Conservation (phyloP, 495 filamentous ascomycete species). For the Aspergillus ostianus region DNA sequence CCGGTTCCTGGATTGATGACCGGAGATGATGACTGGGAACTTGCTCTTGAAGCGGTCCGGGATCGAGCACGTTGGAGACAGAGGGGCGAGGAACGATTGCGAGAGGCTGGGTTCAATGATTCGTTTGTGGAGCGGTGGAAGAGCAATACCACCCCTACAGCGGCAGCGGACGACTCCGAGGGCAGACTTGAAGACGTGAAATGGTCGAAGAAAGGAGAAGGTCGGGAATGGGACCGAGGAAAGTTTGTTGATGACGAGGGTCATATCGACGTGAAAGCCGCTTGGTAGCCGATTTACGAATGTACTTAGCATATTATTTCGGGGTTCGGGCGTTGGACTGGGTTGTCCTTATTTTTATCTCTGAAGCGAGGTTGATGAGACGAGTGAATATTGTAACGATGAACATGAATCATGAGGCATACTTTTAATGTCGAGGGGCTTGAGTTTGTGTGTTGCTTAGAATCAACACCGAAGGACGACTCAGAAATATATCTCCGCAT, state of each 20-base stretch:
- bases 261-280: constrained; percentile 50
- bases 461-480: not conserved
- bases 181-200: constrained; percentile 62
- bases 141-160: constrained; percentile 46
- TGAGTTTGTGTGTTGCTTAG: not conserved
- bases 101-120: constrained; percentile 76
- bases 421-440: not conserved
- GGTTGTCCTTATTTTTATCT: not conserved
- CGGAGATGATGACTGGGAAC: constrained; percentile 72
- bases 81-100: constrained; percentile 73
- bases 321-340: not conserved
- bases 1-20: constrained; percentile 45
- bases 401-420: too few species aligned
- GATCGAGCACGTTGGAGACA: constrained; percentile 80
- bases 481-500: not conserved
- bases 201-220: constrained; percentile 77
- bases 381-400: too few species aligned
- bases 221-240: constrained; percentile 88
- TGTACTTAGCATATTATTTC: not conserved
- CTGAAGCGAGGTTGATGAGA: too few species aligned
- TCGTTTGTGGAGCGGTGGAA: constrained; percentile 77
- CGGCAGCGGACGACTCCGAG: constrained; percentile 46
- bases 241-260: constrained; percentile 72
- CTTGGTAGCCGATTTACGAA: constrained; percentile 32
- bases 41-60: constrained; percentile 75